Percentiles rank a stretch among this genome's conserved stretches.
Conservation (phyloP, 495 filamentous ascomycete genomes). For the Astrothelium subdiscretum region DNA sequence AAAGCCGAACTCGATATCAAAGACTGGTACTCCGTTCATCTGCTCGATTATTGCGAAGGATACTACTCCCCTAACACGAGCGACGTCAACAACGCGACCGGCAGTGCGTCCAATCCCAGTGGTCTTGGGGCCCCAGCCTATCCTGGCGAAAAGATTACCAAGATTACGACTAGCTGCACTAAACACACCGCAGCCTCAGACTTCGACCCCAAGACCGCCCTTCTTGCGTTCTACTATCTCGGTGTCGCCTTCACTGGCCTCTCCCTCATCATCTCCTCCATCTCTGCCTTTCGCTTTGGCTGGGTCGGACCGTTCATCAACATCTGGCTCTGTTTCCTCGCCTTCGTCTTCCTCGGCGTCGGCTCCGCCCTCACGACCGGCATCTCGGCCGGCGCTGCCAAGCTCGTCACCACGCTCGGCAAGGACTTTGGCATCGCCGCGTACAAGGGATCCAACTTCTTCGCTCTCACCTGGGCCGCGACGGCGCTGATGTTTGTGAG, state of each 20-base stretch:
- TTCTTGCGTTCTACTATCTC: constrained; percentile 56
- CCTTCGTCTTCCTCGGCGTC: constrained; percentile 40
- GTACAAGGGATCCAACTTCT: constrained; percentile 41
- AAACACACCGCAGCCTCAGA: constrained; percentile 40
- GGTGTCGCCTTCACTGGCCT: constrained; percentile 47
- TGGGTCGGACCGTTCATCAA: constrained; percentile 32
- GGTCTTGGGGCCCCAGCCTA: neutral
- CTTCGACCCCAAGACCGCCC: constrained; percentile 48
- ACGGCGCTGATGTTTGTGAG: constrained; percentile 39
- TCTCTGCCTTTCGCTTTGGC: constrained; percentile 30
- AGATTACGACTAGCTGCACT: constrained; percentile 52
- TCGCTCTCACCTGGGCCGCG: constrained; percentile 50
- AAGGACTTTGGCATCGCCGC: constrained; percentile 42
- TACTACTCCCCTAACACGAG: constrained; percentile 37
- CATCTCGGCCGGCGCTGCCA: constrained; percentile 43
- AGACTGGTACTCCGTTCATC: constrained; percentile 65
- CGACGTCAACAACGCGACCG: constrained; percentile 34
- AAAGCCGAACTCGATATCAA: constrained; percentile 42
- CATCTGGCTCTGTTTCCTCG: constrained; percentile 32
- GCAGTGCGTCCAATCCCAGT: too few relatives aligned
- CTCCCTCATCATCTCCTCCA: constrained; percentile 39
- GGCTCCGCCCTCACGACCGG: constrained; percentile 54
- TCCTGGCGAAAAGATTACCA: constrained; percentile 18
- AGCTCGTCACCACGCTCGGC: constrained; percentile 48
- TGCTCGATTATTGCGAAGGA: constrained; percentile 61